Evolutionary conservation across 2,329 filamentous ascomycete genomes (phyloP).

Genomic region (Tolypocladium cylindrosporum): DNA sequence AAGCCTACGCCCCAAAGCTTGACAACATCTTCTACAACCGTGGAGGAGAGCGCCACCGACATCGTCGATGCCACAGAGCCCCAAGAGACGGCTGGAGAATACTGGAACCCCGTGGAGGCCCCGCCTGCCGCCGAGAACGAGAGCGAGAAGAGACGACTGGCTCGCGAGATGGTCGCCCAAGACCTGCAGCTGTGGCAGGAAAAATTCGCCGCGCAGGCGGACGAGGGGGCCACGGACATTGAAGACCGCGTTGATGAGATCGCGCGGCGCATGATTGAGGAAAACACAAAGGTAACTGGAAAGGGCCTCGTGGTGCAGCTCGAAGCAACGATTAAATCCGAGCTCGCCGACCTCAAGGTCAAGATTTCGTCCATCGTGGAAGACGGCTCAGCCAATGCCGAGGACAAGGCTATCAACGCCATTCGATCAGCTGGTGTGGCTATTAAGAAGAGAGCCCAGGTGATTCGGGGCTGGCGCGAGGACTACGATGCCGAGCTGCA

Average conservation of each 20-base stretch:
- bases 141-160: conserved; percentile 44
- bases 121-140: conserved; percentile 37
- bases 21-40: conserved; percentile 19
- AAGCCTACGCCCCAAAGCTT: conserved; percentile 21
- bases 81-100: conserved; percentile 9
- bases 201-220: conserved; percentile 76
- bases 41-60: conserved; percentile 6
- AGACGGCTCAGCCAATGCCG: conserved; percentile 27
- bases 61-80: conserved; percentile 18
- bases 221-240: conserved; percentile 68
- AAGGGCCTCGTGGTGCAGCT: conserved; percentile 58
- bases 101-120: conserved; percentile 27
- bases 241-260: conserved; percentile 58
- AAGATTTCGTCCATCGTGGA: conserved; percentile 55
- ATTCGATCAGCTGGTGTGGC: conserved; percentile 59
- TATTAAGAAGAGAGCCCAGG: conserved; percentile 69
- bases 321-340: conserved; percentile 53
- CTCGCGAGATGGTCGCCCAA: conserved; percentile 58
- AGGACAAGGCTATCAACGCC: conserved; percentile 32
- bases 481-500: conserved; percentile 61
- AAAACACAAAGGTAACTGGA: conserved; percentile 56
- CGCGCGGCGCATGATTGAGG: conserved; percentile 42
- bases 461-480: conserved; percentile 66
- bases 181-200: conserved; percentile 81
- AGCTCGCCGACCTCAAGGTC: conserved; percentile 55